These are phyloP conservation scores for Penicillium sp. DNA, from an alignment of 2,329 filamentous ascomycete species.

Conservation along the genomic window DNA sequence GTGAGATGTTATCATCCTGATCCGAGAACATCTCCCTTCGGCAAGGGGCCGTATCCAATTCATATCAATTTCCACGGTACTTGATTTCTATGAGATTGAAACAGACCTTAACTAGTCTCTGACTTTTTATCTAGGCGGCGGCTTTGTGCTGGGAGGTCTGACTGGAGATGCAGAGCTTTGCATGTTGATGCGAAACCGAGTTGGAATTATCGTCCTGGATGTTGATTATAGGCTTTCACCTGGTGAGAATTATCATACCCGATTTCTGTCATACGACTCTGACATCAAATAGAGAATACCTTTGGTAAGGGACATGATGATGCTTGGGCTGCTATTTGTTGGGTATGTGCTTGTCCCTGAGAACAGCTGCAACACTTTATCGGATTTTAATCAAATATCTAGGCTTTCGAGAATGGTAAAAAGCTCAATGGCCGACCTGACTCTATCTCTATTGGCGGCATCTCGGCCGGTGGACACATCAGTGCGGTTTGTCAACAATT, in stretches of 20 bases:
- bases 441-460: not conserved
- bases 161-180: constrained; percentile 4
- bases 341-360: not conserved
- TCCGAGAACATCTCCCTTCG: not conserved
- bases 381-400: not conserved
- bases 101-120: not conserved
- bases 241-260: not conserved
- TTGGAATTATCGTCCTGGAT: not conserved
- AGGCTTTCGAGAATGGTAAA: not conserved
- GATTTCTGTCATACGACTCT: not conserved
- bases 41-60: not conserved
- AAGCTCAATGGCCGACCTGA: not conserved
- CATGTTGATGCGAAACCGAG: not conserved
- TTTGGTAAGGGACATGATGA: not conserved
- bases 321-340: not conserved
- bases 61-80: not conserved
- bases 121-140: not conserved
- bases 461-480: not conserved
- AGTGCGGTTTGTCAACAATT: not conserved
- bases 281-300: not conserved
- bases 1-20: not conserved
- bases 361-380: not conserved
- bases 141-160: not conserved
- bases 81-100: not conserved
- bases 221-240: constrained; percentile 2